Evolutionary conservation across 257 asterid genomes (phyloP), one percentile per base, ranked within the genome.

Genomic region (Mitragyna speciosa): DNA sequence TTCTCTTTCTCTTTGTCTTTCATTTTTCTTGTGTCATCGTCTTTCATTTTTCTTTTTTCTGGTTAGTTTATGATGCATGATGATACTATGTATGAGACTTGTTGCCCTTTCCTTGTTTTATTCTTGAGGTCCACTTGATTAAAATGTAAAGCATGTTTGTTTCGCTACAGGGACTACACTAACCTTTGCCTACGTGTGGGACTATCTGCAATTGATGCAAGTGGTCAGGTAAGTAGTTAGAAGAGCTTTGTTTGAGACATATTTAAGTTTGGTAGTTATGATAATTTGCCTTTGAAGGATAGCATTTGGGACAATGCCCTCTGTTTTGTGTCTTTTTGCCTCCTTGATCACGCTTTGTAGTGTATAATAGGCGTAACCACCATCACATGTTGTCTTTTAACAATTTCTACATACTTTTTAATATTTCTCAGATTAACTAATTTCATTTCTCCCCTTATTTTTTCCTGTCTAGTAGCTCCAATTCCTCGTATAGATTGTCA

Each of bases 171-270:
- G 97, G 99, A 95, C 90, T 95, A 95, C 70, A 95, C 98, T 79
- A 95, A 93, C 86, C 98, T 95, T 79, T 59, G 77, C 82, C 97
- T 95, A 65, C 99, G 96, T 71, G 96, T 93, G 80, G 97, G 98
- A 51, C 96, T 96, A 69, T 95, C 99, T 31, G 99, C 99, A 54
- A 93, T 93, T 68, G 99, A 93, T 84, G 90, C 98, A 77, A 91
- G 92, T 78, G 97, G 97, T 79, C 99, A 93, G 97, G 98, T 95
- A 85, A 82, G 79, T 78, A 47, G 51, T 72, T 72, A 51, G 58
- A 79, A 63, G 56, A 65, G 56, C 54, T 66, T 28, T 59, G n/a
- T 31, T 67, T 14, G 30, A 26, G 15, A 16, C 33, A 33, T 22
- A 30, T 43, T 59, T 19, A 54, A 33, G 28, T 24, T 30, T 36